Evolutionary conservation across 306 rosid species (phyloP).

Genomic region (Fragaria nilgerrensis): DNA sequence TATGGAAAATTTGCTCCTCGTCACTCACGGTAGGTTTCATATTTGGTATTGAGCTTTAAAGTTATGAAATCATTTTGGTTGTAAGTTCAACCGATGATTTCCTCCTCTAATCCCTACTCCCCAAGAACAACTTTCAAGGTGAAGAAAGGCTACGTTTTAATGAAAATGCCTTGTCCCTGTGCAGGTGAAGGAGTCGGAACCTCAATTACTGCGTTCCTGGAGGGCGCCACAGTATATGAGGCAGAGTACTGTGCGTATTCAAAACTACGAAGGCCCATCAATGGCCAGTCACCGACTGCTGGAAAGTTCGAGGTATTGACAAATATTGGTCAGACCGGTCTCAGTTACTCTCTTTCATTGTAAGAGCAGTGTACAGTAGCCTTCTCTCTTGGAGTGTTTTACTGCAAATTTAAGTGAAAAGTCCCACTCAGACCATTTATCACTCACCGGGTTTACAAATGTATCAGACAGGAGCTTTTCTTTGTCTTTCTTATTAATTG

Average conservation of each 20-base stretch:
- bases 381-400: not conserved
- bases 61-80: not conserved
- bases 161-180: not conserved
- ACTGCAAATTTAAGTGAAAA: constrained; percentile 12
- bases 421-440: not conserved
- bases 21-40: constrained; percentile 71
- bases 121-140: not conserved
- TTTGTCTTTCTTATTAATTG: not conserved
- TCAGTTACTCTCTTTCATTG: constrained; percentile 22
- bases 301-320: constrained; percentile 65
- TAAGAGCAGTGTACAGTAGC: not conserved
- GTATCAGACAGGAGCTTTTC: constrained; percentile 8
- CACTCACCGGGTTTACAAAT: not conserved
- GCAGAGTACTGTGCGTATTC: constrained; percentile 70
- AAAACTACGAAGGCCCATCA: constrained; percentile 63
- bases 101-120: not conserved
- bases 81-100: not conserved
- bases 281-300: constrained; percentile 32
- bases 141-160: not conserved
- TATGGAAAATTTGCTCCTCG: constrained; percentile 72
- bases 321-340: constrained; percentile 38
- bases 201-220: constrained; percentile 48
- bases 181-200: constrained; percentile 87
- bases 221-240: constrained; percentile 44
- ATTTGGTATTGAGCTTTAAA: not conserved